Conservation (phyloP, 331 rosid genomes). For the Stylosanthes scabra region DNA sequence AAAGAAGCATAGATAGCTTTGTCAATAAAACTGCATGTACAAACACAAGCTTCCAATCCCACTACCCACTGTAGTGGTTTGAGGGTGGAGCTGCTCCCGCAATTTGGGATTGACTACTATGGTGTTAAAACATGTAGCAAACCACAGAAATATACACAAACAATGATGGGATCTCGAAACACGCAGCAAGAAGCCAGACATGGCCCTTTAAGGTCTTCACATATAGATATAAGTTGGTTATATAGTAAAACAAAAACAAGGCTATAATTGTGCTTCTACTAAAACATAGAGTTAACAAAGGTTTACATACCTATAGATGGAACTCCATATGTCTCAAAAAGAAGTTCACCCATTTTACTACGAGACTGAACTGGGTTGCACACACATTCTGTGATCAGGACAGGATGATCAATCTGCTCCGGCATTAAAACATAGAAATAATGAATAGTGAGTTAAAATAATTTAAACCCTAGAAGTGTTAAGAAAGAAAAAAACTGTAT, state of each 20-base stretch:
- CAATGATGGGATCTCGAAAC: slow-evolving; percentile 24
- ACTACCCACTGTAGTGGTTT: too few relatives aligned
- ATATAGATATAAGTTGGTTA: too few relatives aligned
- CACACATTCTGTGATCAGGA: slow-evolving; percentile 91
- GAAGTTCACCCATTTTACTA: slow-evolving; percentile 96
- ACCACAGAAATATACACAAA: slow-evolving; percentile 11
- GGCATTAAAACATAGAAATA: slow-evolving; percentile 65
- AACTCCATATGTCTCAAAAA: slow-evolving; percentile 97
- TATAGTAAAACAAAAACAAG: too few relatives aligned
- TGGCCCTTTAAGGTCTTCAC: background rate
- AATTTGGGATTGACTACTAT: too few relatives aligned
- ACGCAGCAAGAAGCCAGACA: slow-evolving; percentile 11
- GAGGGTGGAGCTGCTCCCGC: too few relatives aligned
- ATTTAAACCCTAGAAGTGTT: slow-evolving; percentile 20
- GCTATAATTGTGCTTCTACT: too few relatives aligned
- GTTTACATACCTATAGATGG: slow-evolving; percentile 76
- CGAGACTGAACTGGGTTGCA: slow-evolving; percentile 98
- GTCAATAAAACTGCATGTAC: slow-evolving; percentile 16
- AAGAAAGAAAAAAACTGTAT: slow-evolving; percentile 16
- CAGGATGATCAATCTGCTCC: slow-evolving; percentile 96
- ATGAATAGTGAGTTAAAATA: slow-evolving; percentile 41
- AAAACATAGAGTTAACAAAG: background rate
- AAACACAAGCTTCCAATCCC: too few relatives aligned
- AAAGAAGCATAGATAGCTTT: slow-evolving; percentile 32
- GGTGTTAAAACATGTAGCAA: slow-evolving; percentile 4